Conservation (phyloP, 2,329 filamentous ascomycete species). For the Paraphaeosphaeria sporulosa region DNA sequence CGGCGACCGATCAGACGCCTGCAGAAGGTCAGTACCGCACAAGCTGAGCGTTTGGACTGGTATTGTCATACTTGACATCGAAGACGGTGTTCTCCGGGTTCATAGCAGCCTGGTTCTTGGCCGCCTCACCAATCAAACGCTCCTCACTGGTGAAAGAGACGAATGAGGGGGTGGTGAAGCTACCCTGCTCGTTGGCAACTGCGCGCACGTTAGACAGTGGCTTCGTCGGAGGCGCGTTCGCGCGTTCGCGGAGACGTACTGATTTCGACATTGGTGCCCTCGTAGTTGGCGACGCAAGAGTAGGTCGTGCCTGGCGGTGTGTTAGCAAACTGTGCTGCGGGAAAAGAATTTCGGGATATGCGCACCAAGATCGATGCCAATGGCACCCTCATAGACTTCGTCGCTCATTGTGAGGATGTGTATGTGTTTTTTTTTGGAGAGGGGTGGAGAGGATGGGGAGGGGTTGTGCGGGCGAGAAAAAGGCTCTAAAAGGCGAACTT, state of each 20-base stretch:
- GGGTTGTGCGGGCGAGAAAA: constrained; percentile 26
- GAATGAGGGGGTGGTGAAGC: constrained; percentile 98
- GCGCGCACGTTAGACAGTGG: constrained; percentile 31
- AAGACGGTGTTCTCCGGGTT: constrained; percentile 99
- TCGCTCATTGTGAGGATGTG: constrained; percentile 78
- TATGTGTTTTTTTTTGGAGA: constrained; percentile 34
- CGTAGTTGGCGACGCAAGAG: constrained; percentile 99
- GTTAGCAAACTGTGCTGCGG: constrained; percentile 42
- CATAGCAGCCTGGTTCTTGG: constrained; percentile 99
- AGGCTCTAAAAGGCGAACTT: constrained; percentile 20
- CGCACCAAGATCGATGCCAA: constrained; percentile 98
- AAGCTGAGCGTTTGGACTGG: not conserved
- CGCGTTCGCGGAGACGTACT: constrained; percentile 62
- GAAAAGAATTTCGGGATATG: constrained; percentile 20
- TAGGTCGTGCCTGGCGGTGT: constrained; percentile 86
- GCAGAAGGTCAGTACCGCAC: constrained; percentile 39
- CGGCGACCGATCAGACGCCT: constrained; percentile 98
- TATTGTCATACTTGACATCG: constrained; percentile 85
- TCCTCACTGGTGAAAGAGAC: constrained; percentile 99
- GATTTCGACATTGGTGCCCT: constrained; percentile 99
- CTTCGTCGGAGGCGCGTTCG: constrained; percentile 7
- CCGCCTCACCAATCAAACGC: constrained; percentile 98
- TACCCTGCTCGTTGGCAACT: constrained; percentile 99
- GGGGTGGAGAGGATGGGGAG: constrained; percentile 38
- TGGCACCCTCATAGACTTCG: constrained; percentile 99